Evolutionary conservation across 179 eudicot genomes (phyloP), one percentile per base, ranked within the genome.

Genomic region (Silene noctiflora): DNA sequence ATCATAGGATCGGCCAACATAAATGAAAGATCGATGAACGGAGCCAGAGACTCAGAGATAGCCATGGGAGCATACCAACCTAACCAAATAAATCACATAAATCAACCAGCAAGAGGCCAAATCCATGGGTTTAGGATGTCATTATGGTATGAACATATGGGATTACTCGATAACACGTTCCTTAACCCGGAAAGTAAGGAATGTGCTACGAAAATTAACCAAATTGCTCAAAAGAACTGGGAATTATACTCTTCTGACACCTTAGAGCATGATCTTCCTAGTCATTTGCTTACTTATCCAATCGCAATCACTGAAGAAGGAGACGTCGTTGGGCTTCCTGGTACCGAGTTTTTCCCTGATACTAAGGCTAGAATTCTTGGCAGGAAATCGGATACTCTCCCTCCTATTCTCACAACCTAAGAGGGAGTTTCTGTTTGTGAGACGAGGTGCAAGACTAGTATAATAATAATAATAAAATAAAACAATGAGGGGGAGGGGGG

Each of bases 11-110:
- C 97, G 4, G 97, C 97, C 82, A 91, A 91, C 84, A 90, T 91
- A 80, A 91, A 91, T 83, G 95, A 91, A 73, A 82, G 95, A 64
- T 92, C 97, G 14, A 90, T 92, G 97, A 94, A 92, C 17, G 97
- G 97, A 19, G 83, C 89, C 2, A 81, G 95, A 35, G 97, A 90
- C 83, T 90, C 95, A 2, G 97, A 92, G 87, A 90, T 92, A 81
- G 95, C 95, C 21, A 92, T 92, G 91, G 97, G 97, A 66, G 95
- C 86, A 3, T 90, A 70, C 86, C 91, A 88, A 77, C 92, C 95
- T 1, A 62, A 88, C 76, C 91, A 90, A 74, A 78, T 90, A 19
- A 35, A 77, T 22, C 21, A 42, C 71, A 53, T 39, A 63, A 44
- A 78, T 19, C 77, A 85, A 27, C 91, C 81, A 24, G 88, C 91